phyloP scores from a whole-genome alignment of 2,329 filamentous ascomycete genomes.

The Xylaria sp. region DNA sequence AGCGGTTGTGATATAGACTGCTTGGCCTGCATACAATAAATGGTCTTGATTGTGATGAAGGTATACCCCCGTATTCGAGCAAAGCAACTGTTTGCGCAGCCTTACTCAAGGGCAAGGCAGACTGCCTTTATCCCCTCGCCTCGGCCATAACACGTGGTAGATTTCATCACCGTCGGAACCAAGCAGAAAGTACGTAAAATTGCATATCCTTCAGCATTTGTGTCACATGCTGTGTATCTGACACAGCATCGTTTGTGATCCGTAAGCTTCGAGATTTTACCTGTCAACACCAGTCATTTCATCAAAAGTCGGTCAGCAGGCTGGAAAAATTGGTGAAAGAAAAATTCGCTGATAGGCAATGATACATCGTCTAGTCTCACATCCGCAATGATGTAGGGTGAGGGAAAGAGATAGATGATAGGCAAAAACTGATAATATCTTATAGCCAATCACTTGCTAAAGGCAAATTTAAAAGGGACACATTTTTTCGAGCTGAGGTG shows the following conservation, averaged over 20 bases:
- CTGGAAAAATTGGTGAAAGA: not conserved
- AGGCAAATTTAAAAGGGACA: not conserved
- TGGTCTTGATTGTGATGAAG: not conserved
- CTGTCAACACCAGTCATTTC: not conserved
- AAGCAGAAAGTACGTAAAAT: not conserved
- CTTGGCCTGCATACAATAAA: not conserved
- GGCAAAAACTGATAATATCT: not conserved
- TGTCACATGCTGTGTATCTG: not conserved
- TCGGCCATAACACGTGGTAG: conserved; percentile 1
- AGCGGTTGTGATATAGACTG: not conserved
- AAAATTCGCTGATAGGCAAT: not conserved
- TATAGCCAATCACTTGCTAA: conserved; percentile 1
- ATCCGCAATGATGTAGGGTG: not conserved
- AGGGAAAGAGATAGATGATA: not conserved
- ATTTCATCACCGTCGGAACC: not conserved
- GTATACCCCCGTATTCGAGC: not conserved
- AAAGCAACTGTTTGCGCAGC: conserved; percentile 5
- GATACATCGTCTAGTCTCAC: conserved; percentile 3
- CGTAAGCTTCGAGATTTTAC: not conserved
- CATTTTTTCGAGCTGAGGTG: not conserved
- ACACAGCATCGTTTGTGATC: not conserved
- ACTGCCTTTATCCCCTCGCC: not conserved
- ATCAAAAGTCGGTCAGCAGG: conserved; percentile 17
- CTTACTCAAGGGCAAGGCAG: not conserved
- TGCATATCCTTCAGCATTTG: not conserved